Evolutionary conservation across 2,329 filamentous ascomycete species (phyloP), one percentile per base, ranked within the genome.

Genomic region (Clarireedia paspali): DNA sequence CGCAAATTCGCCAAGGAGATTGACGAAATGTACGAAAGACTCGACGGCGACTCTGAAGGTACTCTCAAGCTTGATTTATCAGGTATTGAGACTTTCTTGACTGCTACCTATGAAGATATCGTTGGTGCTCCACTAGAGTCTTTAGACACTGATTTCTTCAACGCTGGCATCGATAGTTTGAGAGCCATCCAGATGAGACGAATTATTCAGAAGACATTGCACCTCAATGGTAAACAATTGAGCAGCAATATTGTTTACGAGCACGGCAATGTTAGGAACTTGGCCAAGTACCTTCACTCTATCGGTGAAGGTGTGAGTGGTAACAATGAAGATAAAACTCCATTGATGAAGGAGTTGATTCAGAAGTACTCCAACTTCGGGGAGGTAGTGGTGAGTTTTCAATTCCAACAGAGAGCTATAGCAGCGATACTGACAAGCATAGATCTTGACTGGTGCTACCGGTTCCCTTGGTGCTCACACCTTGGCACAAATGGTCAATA

Each of bases 401-500:
- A 23, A 36, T n/a, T 34, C 15, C 17, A 17, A 38, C 14, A 20
- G 14, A 51, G 6, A 5, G n/a, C 55, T 57, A 20, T 20, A 20
- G 24, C 53, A 49, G 57, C 26, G 48, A 45, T 60, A n/a, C 27
- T 50, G 24, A 51, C 44, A 48, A 44, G 4, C 51, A 24, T 38
- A 72, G 66, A 68, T 83, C 1, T 67, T 88, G 3, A 88, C 84
- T 0, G 85, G 85, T 1, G 77, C 79, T 0, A 88, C 85, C 0
- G 85, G 85, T 1, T 84, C 83, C 1, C 72, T 88, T 0, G 85
- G 85, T 1, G 75, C 80, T 0, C 82, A 85, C 60, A 71, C 85
- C 1, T 73, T 82, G 1, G 76, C 78, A 3, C 77, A 82, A n/a
- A 75, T 88, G 14, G 77, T 79, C 1, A 72, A 75, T 2, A 73